These are phyloP conservation scores for Rhipidocladum racemiflorum DNA, from an alignment of 176 grass and related monocot genomes.

Conservation along the genomic window DNA sequence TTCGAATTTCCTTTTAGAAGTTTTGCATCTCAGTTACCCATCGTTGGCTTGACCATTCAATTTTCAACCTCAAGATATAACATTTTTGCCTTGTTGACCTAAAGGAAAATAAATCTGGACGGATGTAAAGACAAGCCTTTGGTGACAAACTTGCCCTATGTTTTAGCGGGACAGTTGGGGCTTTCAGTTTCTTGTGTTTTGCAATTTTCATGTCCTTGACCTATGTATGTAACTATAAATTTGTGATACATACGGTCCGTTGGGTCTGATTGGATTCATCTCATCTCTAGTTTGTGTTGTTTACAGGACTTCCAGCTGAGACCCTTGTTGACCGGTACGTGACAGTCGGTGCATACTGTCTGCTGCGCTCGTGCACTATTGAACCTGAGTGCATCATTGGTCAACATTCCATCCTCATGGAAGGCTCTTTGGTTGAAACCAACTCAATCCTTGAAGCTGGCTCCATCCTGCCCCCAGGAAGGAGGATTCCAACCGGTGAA, in stretches of 20 bases:
- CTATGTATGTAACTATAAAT: not conserved
- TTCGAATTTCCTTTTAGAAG: not conserved
- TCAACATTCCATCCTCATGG: conserved; percentile 95
- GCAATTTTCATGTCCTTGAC: not conserved
- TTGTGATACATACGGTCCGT: not conserved
- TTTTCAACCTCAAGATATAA: not conserved
- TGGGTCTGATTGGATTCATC: not conserved
- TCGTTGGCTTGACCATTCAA: not conserved
- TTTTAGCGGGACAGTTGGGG: not conserved
- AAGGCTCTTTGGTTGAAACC: conserved; percentile 92
- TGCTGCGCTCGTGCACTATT: conserved; percentile 93
- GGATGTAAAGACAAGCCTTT: no score
- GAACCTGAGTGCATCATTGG: conserved; percentile 95
- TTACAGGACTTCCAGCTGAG: conserved; percentile 90
- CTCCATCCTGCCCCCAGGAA: conserved; percentile 74
- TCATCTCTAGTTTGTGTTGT: conserved; percentile 5
- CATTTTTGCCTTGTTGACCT: not conserved
- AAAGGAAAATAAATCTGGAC: no score
- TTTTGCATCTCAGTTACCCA: not conserved
- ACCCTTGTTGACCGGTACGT: conserved; percentile 87
- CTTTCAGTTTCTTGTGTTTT: not conserved
- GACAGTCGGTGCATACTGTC: conserved; percentile 79
- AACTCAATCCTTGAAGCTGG: conserved; percentile 97
- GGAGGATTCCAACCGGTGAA: conserved; percentile 86
- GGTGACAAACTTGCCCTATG: not conserved